Evolutionary conservation across 1,139 yeast species (phyloP), one percentile per base, ranked within the genome.

Genomic region (Blastobotrys elegans): DNA sequence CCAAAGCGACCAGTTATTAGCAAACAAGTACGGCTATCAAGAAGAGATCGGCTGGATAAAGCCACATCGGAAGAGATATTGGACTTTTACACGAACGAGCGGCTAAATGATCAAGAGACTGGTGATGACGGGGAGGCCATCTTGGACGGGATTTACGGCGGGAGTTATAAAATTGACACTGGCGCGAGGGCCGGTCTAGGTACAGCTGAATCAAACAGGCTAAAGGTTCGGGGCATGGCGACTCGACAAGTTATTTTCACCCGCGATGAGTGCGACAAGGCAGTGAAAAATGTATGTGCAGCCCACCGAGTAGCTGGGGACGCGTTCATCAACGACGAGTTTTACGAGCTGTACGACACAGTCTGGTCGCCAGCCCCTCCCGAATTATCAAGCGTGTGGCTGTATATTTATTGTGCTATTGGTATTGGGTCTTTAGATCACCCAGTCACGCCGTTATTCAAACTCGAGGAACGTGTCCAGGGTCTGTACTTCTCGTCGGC

Each of bases 401-500:
- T 52, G 16, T 44, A 39, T 26, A 29, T 50, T 7, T 50, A 50
- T 33, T 38, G 49, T 3, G 42, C 40, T 2, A 39, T 52, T 22
- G 55, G 49, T 14, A 34, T 52, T 26, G 53, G 53, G n/a, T 35
- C 53, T 3, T 38, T 45, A 22, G 34, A 34, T 7, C 34, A 41
- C 20, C 49, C 52, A 13, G 43, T 40, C 20, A 31, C 50, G 10
- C 26, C 49, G 8, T 35, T 46, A 20, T 45, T 27, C n/a, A 16
- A 43, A 35, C 40, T 42, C 7, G 41, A 45, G 6, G 32, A 26
- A 21, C 41, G 42, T 18, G 39, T 48, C 1, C 47, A 42, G 33
- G 44, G 39, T 18, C 38, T 52, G 21, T 52, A 50, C 31, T 35
- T 44, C 13, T 53, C 53, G 22, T 43, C 53, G 8, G 31, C 51